Conservation (phyloP, 2,329 filamentous ascomycete genomes). For the Hirsutella rhossiliensis region DNA sequence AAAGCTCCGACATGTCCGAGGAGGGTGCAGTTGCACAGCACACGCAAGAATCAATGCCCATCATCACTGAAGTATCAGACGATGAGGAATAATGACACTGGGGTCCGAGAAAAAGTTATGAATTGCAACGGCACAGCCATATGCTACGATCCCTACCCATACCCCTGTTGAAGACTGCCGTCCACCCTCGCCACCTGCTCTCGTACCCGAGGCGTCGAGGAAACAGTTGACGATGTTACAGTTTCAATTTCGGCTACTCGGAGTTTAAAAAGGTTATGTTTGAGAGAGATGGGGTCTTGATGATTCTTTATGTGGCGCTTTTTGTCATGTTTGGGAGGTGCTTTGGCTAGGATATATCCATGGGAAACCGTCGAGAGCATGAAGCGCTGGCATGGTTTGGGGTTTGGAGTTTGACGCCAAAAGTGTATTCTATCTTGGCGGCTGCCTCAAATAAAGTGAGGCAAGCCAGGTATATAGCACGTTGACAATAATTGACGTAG, state of each 20-base stretch:
- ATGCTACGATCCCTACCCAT: neutral
- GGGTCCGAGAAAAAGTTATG: neutral
- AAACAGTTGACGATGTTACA: constrained; percentile 8
- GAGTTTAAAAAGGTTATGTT: neutral
- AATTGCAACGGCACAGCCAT: neutral
- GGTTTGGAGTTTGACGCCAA: neutral
- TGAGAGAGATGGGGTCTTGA: neutral
- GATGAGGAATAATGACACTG: constrained; percentile 8
- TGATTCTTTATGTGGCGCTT: neutral
- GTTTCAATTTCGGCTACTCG: constrained; percentile 2
- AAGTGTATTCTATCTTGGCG: neutral
- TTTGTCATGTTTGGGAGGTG: constrained; percentile 1
- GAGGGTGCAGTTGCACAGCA: constrained; percentile 12
- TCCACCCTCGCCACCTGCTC: neutral
- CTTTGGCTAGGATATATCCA: neutral
- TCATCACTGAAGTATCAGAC: constrained; percentile 19
- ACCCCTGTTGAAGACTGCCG: neutral
- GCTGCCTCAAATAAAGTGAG: neutral
- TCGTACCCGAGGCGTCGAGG: constrained; percentile 2
- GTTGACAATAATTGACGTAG: neutral
- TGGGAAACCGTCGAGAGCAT: neutral
- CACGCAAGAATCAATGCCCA: constrained; percentile 4
- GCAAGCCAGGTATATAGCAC: neutral
- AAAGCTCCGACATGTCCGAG: constrained; percentile 13
- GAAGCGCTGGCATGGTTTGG: neutral